A percentile compares a stretch with the other conserved stretches of the same genome.
These are phyloP conservation scores for Leucocoprinus leucothites DNA, from an alignment of 768 basidiomycete genomes.

Conservation along the genomic window DNA sequence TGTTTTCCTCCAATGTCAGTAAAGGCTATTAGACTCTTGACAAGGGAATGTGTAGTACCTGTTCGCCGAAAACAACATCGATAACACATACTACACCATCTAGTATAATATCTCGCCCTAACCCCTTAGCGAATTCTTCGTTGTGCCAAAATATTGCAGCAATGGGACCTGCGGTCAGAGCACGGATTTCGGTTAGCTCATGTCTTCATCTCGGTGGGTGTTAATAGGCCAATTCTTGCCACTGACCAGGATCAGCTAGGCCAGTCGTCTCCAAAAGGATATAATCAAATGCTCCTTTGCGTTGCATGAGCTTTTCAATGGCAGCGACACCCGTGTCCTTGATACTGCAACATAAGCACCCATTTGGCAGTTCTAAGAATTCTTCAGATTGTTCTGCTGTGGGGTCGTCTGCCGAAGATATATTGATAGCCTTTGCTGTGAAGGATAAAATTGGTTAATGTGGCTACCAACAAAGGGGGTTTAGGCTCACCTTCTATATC, in stretches of 20 bases:
- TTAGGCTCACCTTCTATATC: constrained; percentile 81
- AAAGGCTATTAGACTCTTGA: background rate
- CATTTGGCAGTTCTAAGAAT: constrained; percentile 90
- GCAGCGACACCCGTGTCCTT: constrained; percentile 92
- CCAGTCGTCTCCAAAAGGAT: constrained; percentile 96
- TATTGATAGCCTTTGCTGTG: constrained; percentile 81
- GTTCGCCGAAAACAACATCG: constrained; percentile 77
- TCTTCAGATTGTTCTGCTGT: constrained; percentile 70
- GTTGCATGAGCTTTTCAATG: constrained; percentile 87
- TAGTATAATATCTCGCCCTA: constrained; percentile 66
- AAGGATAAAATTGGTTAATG: constrained; percentile 2
- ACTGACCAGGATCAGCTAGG: constrained; percentile 86
- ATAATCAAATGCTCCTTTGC: constrained; percentile 89
- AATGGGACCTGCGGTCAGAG: constrained; percentile 58
- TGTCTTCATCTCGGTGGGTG: too few relatives aligned
- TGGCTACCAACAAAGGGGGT: background rate
- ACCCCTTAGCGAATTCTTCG: constrained; percentile 70
- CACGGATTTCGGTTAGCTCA: background rate
- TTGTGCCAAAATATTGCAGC: constrained; percentile 87
- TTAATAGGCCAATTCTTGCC: background rate
- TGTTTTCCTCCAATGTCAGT: constrained; percentile 25
- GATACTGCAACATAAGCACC: constrained; percentile 98
- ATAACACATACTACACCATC: constrained; percentile 94
- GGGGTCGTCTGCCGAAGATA: constrained; percentile 65
- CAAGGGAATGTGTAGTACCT: constrained; percentile 22